Conservation (phyloP, 1,139 yeast species). For the Entelexis paramagnoliae region DNA sequence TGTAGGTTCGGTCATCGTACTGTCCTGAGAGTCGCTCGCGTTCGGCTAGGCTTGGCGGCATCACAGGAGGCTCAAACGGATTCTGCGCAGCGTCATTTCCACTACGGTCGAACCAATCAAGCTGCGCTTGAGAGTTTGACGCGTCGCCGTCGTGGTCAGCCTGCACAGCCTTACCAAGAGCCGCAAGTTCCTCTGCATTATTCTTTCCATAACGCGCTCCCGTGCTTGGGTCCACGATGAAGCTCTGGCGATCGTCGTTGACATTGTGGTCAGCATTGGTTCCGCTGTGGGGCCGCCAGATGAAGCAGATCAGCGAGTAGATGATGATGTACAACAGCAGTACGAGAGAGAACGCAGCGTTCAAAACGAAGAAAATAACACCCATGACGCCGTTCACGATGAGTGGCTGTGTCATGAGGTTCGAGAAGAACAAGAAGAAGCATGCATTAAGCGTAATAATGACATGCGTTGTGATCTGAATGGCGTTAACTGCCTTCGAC, state of each 20-base stretch:
- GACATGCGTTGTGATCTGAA: constrained; percentile 73
- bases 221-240: constrained; percentile 41
- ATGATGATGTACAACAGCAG: constrained; percentile 68
- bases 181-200: constrained; percentile 57
- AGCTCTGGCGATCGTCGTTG: constrained; percentile 91
- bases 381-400: constrained; percentile 91
- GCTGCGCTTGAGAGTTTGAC: constrained; percentile 3
- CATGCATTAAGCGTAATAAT: constrained; percentile 71
- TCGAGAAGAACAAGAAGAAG: constrained; percentile 81
- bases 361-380: constrained; percentile 71
- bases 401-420: constrained; percentile 73
- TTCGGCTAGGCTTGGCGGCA: constrained; percentile 14
- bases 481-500: constrained; percentile 86
- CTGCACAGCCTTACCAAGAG: constrained; percentile 83
- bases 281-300: constrained; percentile 79
- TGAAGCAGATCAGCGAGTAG: constrained; percentile 60
- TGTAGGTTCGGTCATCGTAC: constrained; percentile 16
- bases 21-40: constrained; percentile 6
- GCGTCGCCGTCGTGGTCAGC: constrained; percentile 33
- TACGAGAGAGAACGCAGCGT: constrained; percentile 80
- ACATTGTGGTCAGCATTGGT: constrained; percentile 78
- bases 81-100: constrained; percentile 10
- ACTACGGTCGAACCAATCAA: constrained; percentile 23
- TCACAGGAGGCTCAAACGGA: constrained; percentile 22
- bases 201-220: constrained; percentile 30